phyloP scores from a whole-genome alignment of 2,329 filamentous ascomycete genomes.

The Paradendryphiella salina region DNA sequence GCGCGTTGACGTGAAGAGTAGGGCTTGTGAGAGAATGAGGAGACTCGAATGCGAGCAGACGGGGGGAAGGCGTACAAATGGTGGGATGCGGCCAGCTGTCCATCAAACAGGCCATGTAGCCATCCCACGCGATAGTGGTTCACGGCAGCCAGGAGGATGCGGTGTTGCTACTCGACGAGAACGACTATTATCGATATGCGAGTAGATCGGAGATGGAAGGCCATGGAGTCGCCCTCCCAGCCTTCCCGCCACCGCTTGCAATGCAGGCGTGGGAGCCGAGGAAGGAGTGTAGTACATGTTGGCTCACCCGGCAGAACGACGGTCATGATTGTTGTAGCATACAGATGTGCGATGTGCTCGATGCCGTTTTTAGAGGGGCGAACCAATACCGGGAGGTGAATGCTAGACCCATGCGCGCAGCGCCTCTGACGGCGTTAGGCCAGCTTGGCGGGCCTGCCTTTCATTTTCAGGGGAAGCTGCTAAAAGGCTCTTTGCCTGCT shows the following conservation, averaged over 20 bases:
- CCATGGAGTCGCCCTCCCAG: conserved; percentile 17
- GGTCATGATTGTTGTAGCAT: conserved; percentile 7
- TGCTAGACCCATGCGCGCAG: conserved; percentile 30
- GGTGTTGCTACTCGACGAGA: conserved; percentile 5
- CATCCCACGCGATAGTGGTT: too few relatives aligned
- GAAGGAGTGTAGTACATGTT: conserved; percentile 1
- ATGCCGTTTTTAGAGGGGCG: conserved; percentile 27
- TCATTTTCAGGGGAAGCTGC: conserved; percentile 39
- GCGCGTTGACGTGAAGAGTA: background rate
- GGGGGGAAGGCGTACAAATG: too few relatives aligned
- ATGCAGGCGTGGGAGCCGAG: background rate
- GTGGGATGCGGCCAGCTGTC: too few relatives aligned
- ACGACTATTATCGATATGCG: conserved; percentile 18
- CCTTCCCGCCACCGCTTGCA: conserved; percentile 14
- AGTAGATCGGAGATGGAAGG: conserved; percentile 8
- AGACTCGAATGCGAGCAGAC: too few relatives aligned
- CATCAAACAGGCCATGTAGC: too few relatives aligned
- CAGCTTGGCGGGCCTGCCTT: conserved; percentile 31
- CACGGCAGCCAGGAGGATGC: background rate
- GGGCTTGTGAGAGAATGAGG: too few relatives aligned
- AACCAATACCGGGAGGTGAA: conserved; percentile 25
- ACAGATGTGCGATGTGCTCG: background rate
- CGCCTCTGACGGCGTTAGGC: conserved; percentile 28
- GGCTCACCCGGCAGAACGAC: background rate
- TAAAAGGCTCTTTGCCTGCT: conserved; percentile 39